Evolutionary conservation across 257 asterid species (phyloP).

Genomic region (Eucommia ulmoides): DNA sequence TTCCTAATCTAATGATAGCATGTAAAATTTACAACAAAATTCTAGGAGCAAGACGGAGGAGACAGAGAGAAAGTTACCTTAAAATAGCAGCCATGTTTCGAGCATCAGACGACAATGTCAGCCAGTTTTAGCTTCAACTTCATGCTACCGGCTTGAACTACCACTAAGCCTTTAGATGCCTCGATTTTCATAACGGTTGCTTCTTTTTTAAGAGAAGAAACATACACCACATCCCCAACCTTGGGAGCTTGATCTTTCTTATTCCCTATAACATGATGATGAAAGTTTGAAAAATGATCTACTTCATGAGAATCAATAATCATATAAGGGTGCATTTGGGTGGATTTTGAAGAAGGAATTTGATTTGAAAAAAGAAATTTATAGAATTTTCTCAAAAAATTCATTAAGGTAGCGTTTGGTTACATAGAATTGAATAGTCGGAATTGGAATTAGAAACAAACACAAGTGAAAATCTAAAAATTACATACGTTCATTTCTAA

Average conservation of each 20-base stretch:
- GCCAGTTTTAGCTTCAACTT: slow-evolving; percentile 62
- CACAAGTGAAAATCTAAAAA: no score
- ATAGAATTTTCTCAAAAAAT: not conserved
- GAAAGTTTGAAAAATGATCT: no score
- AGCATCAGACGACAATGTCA: no score
- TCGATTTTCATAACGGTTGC: slow-evolving; percentile 63
- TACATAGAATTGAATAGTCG: not conserved
- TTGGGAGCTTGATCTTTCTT: slow-evolving; percentile 37
- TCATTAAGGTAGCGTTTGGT: no score
- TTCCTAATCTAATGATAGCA: no score
- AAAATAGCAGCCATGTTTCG: no score
- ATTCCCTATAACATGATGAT: slow-evolving; percentile 27
- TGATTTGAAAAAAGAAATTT: not conserved
- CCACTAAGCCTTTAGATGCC: slow-evolving; percentile 48
- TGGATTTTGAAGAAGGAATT: not conserved
- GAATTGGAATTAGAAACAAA: not conserved
- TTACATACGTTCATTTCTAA: no score
- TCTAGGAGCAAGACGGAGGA: no score
- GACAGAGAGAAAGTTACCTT: no score
- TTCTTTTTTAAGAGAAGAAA: slow-evolving; percentile 58
- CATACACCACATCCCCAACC: slow-evolving; percentile 73
- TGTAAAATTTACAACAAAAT: no score
- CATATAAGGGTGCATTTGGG: not conserved
- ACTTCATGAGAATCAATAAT: not conserved
- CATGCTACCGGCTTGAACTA: slow-evolving; percentile 79